Evolutionary conservation across 2,329 filamentous ascomycete species (phyloP), one percentile per base, ranked within the genome.

Genomic region (Aspergillus pseudotamarii): DNA sequence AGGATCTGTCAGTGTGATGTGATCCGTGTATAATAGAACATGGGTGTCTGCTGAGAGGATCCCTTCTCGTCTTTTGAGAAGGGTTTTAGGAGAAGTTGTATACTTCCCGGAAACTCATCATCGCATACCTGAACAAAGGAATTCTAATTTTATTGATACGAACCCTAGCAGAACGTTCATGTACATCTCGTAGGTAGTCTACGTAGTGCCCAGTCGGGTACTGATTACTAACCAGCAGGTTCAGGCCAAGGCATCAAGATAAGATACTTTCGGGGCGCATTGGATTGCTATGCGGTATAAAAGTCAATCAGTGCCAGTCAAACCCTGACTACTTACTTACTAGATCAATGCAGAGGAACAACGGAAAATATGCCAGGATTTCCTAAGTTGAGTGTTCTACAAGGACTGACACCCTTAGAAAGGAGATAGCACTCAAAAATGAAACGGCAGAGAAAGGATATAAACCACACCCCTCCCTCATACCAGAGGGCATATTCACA

Each of bases 401-500:
- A 19, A 19, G 16, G 6, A 41, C 36, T 41, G 36, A 8, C 36
- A 8, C 36, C 9, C 6, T 41, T 19, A 5, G 16, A 41, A 41
- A 41, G 16, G 19, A 19, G 16, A 41, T 19, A 16, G 16, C 9
- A 3, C 8, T 19, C 16, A 41, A 19, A 19, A 41, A 41, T 41
- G 16, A 41, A 41, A 41, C 16, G 6, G 14, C 16, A 41, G 36
- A 41, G 36, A 19, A 19, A 19, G 8, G 16, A 41, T 19, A 19
- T 41, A 41, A 41, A 14, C 14, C 26, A n/a, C n/a, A n/a, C n/a
- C n/a, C n/a, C n/a, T n/a, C n/a, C n/a, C 16, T 61, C 43, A 26
- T 68, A 70, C 64, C 60, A 73, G 21, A 73, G 63, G 0, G 63
- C 64, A 36, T 71, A 72, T 21, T 69, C 64, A 36, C 58, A 68